Conservation (phyloP, 2,329 filamentous ascomycete genomes). For the Clarireedia sp. region DNA sequence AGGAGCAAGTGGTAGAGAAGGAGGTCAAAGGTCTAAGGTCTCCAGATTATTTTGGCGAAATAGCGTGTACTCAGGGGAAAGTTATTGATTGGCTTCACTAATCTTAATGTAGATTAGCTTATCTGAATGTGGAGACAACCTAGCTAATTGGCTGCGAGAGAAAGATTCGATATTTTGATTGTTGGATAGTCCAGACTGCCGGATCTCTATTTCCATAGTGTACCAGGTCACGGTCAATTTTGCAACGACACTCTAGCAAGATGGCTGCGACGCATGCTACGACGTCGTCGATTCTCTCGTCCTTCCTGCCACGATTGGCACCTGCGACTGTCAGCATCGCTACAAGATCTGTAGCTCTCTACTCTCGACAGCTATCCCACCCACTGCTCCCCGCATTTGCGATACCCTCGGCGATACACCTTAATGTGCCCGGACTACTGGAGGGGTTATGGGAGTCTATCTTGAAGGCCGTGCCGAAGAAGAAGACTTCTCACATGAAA, state of each 20-base stretch:
- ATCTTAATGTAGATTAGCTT: constrained; percentile 6
- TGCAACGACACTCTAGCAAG: constrained; percentile 14
- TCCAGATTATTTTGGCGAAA: constrained; percentile 12
- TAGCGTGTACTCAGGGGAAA: constrained; percentile 10
- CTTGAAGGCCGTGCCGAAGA: constrained; percentile 89
- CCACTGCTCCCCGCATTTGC: constrained; percentile 48
- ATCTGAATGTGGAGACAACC: constrained; percentile 2
- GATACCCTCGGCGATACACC: constrained; percentile 49
- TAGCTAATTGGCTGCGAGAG: neutral
- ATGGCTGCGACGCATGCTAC: constrained; percentile 41
- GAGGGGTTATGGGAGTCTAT: constrained; percentile 88
- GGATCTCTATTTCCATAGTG: neutral
- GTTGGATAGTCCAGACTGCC: neutral
- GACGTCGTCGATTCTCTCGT: constrained; percentile 34
- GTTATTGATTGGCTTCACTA: constrained; percentile 4
- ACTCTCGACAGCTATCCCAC: constrained; percentile 38
- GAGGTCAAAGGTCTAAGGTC: constrained; percentile 4
- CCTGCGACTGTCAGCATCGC: constrained; percentile 35
- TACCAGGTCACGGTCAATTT: neutral
- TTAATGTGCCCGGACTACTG: constrained; percentile 60
- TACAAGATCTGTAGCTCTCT: constrained; percentile 37
- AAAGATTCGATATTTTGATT: neutral
- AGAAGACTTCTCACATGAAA: constrained; percentile 96
- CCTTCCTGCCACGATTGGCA: constrained; percentile 49
- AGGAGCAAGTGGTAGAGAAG: constrained; percentile 18